phyloP scores from a whole-genome alignment of 1,139 yeast genomes.

The Kurtzmaniella quercitrusa region DNA sequence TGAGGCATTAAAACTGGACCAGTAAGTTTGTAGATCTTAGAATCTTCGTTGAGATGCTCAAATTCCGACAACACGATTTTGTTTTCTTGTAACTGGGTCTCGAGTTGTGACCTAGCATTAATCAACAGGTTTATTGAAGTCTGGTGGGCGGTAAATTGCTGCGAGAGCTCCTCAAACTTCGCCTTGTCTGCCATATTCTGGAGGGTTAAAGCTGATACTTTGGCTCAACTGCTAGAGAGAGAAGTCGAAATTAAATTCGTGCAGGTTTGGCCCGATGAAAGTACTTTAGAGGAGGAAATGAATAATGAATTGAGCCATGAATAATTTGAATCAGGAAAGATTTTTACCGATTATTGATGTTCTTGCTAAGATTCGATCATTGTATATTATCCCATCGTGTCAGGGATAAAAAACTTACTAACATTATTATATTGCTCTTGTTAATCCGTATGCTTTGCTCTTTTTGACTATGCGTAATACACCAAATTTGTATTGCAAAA shows the following conservation, averaged over 20 bases:
- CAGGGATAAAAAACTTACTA: too few species aligned
- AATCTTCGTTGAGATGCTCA: slow-evolving; percentile 48
- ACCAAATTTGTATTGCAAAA: too few species aligned
- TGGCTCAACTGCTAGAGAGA: neutral
- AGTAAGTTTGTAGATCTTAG: slow-evolving; percentile 80
- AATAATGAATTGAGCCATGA: too few species aligned
- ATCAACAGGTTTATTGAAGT: slow-evolving; percentile 42
- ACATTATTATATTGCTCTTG: too few species aligned
- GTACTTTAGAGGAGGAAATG: neutral
- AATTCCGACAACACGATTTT: slow-evolving; percentile 87
- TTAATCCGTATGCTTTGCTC: too few species aligned
- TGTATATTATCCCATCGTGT: too few species aligned
- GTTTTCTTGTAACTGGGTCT: slow-evolving; percentile 85
- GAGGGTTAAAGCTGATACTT: neutral
- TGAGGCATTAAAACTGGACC: slow-evolving; percentile 93
- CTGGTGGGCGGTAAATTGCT: slow-evolving; percentile 36
- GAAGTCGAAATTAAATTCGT: neutral
- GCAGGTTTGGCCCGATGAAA: neutral
- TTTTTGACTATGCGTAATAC: too few species aligned
- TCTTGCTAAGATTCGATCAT: too few species aligned
- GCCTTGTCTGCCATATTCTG: slow-evolving; percentile 23
- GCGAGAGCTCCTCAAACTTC: slow-evolving; percentile 38
- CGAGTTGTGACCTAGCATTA: slow-evolving; percentile 62
- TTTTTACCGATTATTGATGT: too few species aligned
- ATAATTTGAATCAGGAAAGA: too few species aligned